These are phyloP conservation scores for Trichoderma oligosporum DNA, from an alignment of 2,329 filamentous ascomycete genomes.

Conservation along the genomic window DNA sequence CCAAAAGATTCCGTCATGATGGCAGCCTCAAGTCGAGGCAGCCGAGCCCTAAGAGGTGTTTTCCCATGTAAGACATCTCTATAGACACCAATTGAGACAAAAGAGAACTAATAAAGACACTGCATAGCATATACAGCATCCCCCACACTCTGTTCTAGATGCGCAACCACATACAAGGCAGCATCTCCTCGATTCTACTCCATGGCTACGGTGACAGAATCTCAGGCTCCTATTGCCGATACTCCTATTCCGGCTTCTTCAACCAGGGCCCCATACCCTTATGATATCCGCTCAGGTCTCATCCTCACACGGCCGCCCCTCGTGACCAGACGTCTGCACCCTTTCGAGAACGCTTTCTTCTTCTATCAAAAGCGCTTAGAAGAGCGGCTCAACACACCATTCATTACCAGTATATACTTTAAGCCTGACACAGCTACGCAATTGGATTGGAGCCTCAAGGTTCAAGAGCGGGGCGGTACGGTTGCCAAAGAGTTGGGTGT, in stretches of 20 bases:
- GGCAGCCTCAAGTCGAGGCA: conserved; percentile 56
- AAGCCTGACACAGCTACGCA: conserved; percentile 82
- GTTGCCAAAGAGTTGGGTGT: conserved; percentile 79
- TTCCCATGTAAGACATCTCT: conserved; percentile 45
- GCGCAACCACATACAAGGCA: conserved; percentile 33
- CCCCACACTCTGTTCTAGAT: conserved; percentile 36
- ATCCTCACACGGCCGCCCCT: conserved; percentile 85
- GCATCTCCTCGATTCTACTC: conserved; percentile 37
- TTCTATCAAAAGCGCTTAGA: conserved; percentile 97
- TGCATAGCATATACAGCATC: conserved; percentile 25
- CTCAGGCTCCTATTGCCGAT: conserved; percentile 23
- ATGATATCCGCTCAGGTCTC: conserved; percentile 61
- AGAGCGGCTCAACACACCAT: conserved; percentile 83
- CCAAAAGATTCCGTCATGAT: conserved; percentile 31
- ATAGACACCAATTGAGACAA: conserved; percentile 22
- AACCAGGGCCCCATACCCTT: conserved; percentile 29
- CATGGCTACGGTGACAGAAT: conserved; percentile 25
- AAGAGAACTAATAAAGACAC: conserved; percentile 15
- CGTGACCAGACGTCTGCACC: conserved; percentile 75
- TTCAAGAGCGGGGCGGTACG: conserved; percentile 66
- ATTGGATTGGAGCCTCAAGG: conserved; percentile 86
- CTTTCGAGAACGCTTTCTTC: conserved; percentile 90
- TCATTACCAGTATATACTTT: conserved; percentile 90
- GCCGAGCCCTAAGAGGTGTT: conserved; percentile 46
- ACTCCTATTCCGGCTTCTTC: conserved; percentile 21